Evolutionary conservation across 257 asterid species (phyloP).

Genomic region (Jacaranda copaia): DNA sequence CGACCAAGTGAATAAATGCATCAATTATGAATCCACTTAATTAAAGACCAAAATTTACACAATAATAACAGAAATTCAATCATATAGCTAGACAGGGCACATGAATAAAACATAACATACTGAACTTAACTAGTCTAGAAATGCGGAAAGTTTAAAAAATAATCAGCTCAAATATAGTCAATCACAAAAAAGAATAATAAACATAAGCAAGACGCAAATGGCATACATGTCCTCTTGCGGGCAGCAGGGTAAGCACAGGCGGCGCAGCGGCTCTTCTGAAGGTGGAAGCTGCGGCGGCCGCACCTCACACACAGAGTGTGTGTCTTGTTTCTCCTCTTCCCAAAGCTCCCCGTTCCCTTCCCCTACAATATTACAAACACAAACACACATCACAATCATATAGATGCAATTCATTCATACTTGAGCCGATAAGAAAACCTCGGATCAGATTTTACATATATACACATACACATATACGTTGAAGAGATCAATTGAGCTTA

Average conservation of each 20-base stretch:
- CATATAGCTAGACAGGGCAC: too few species aligned
- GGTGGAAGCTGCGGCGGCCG: constrained; percentile 67
- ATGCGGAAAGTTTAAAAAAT: neutral
- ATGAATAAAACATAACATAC: neutral
- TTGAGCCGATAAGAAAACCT: neutral
- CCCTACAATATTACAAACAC: constrained; percentile 40
- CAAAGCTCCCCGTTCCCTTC: constrained; percentile 75
- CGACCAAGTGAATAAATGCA: neutral
- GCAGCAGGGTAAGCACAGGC: constrained; percentile 73
- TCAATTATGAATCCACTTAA: neutral
- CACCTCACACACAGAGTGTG: constrained; percentile 67
- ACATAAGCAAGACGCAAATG: neutral
- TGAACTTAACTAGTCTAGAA: neutral
- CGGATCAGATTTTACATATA: neutral
- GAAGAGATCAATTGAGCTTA: constrained; percentile 23
- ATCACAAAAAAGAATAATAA: neutral
- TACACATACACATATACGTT: neutral
- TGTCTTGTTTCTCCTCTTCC: constrained; percentile 67
- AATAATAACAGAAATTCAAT: neutral
- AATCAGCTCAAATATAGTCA: neutral
- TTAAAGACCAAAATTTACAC: neutral
- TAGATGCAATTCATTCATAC: neutral
- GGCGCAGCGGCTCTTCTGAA: constrained; percentile 71
- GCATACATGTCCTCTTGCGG: constrained; percentile 57
- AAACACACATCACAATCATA: neutral